Percentiles rank a stretch among this genome's conserved stretches.
Conservation (phyloP, 495 filamentous ascomycete genomes). For the Podospora bellae-mahoneyi region DNA sequence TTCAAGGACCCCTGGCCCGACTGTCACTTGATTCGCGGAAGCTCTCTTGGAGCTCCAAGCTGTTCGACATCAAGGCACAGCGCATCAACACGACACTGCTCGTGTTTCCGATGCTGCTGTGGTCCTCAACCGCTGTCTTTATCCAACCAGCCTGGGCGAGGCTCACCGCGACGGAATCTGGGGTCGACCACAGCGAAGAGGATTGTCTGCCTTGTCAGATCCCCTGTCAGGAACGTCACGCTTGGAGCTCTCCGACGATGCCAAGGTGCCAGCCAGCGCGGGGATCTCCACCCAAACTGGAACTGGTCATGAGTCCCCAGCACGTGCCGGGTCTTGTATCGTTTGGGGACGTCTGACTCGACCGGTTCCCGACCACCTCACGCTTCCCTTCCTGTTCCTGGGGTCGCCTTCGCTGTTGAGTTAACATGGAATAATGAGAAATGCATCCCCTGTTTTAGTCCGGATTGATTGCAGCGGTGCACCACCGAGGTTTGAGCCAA, state of each 20-base stretch:
- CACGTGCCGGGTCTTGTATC: slow-evolving; percentile 21
- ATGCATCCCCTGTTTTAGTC: not conserved
- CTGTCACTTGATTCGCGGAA: slow-evolving; percentile 18
- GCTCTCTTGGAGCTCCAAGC: slow-evolving; percentile 16
- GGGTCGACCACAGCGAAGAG: not conserved
- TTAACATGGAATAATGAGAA: slow-evolving; percentile 14
- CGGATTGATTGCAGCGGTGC: not conserved
- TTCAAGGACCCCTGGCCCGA: slow-evolving; percentile 1
- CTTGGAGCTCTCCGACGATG: slow-evolving; percentile 16
- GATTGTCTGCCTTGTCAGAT: slow-evolving; percentile 10
- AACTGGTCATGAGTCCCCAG: slow-evolving; percentile 23
- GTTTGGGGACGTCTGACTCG: slow-evolving; percentile 17
- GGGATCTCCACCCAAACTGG: slow-evolving; percentile 15
- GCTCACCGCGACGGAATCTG: not conserved
- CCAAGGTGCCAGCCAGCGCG: slow-evolving; percentile 13
- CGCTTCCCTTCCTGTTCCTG: not conserved
- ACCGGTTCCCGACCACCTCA: not conserved
- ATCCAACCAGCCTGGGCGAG: slow-evolving; percentile 5
- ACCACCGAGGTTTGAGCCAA: not conserved
- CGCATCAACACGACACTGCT: not conserved
- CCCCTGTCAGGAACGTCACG: slow-evolving; percentile 21
- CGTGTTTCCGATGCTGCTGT: not conserved
- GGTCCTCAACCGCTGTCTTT: not conserved
- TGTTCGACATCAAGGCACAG: slow-evolving; percentile 9
- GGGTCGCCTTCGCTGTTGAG: not conserved